Conservation (phyloP, 805 yeast species). For the Scheffersomyces ergatensis region DNA sequence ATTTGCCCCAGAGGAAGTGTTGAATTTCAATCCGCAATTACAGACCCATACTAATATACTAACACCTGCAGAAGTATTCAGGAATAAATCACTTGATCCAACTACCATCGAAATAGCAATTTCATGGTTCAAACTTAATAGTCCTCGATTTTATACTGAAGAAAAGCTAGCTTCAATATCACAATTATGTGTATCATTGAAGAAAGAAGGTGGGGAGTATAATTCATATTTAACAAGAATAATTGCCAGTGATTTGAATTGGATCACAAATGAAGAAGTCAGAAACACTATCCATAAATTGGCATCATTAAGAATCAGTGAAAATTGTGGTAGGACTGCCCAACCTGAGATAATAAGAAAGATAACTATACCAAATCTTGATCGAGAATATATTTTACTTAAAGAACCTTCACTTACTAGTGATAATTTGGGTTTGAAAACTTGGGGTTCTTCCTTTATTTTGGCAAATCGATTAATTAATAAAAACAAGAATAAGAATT, state of each 20-base stretch:
- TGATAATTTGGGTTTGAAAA: conserved; percentile 86
- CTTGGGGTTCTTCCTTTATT: conserved; percentile 92
- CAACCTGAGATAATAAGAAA: conserved; percentile 67
- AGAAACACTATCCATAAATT: conserved; percentile 45
- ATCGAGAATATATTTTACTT: conserved; percentile 30
- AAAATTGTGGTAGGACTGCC: conserved; percentile 82
- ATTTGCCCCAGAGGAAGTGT: conserved; percentile 46
- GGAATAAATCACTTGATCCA: conserved; percentile 28
- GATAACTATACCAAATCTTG: conserved; percentile 45
- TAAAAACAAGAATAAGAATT: conserved; percentile 6
- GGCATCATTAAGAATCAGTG: conserved; percentile 69
- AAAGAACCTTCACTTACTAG: conserved; percentile 83
- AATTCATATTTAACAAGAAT: conserved; percentile 49
- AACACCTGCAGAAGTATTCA: conserved; percentile 20
- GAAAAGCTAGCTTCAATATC: conserved; percentile 24
- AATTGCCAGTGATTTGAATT: conserved; percentile 46
- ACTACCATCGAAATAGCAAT: conserved; percentile 23
- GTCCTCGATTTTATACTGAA: conserved; percentile 28
- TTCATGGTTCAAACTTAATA: conserved; percentile 43
- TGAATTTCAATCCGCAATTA: conserved; percentile 42
- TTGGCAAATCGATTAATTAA: conserved; percentile 54
- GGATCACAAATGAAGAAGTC: conserved; percentile 38
- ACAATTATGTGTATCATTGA: conserved; percentile 19
- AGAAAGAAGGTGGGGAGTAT: conserved; percentile 30
- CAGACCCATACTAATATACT: conserved; percentile 1